Percentiles rank a stretch among this genome's conserved stretches.
These are phyloP conservation scores for Nicotiana rustica DNA, from an alignment of 305 asterid genomes.

Conservation along the genomic window DNA sequence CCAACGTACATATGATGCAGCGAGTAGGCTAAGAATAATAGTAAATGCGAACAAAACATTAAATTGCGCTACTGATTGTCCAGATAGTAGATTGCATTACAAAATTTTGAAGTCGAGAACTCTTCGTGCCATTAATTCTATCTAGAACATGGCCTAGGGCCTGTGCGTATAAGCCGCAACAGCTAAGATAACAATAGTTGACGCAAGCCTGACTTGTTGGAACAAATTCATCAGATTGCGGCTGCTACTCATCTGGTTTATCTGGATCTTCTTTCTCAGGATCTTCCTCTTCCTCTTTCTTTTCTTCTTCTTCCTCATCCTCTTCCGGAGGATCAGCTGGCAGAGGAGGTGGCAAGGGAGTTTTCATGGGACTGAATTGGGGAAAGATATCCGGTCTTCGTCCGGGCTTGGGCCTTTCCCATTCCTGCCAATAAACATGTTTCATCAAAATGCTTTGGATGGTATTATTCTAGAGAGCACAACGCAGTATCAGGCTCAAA, in stretches of 20 bases:
- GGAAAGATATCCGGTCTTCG: slow-evolving; percentile 89
- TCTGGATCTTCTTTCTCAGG: slow-evolving; percentile 67
- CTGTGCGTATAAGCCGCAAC: neutral
- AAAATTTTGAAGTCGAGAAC: neutral
- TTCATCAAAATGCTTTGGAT: neutral
- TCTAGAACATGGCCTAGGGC: neutral
- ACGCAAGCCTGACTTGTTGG: neutral
- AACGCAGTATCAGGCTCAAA: neutral
- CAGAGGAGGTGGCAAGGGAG: slow-evolving; percentile 89
- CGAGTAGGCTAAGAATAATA: neutral
- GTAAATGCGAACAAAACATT: neutral
- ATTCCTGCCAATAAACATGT: slow-evolving; percentile 63
- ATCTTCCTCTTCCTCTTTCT: slow-evolving; percentile 69
- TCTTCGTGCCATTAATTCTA: neutral
- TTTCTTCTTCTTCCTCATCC: slow-evolving; percentile 84
- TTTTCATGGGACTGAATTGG: slow-evolving; percentile 92
- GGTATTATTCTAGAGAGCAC: slow-evolving; percentile 10
- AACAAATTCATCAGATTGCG: neutral
- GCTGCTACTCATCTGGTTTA: slow-evolving; percentile 46
- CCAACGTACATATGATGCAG: neutral
- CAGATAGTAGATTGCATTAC: neutral
- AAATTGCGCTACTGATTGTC: slow-evolving; percentile 15
- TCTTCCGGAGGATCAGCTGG: slow-evolving; percentile 85
- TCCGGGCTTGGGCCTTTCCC: slow-evolving; percentile 86
- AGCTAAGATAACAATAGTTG: neutral